phyloP scores from a whole-genome alignment of 108 stramenopile genomes.

The Nitzschia sp. region DNA sequence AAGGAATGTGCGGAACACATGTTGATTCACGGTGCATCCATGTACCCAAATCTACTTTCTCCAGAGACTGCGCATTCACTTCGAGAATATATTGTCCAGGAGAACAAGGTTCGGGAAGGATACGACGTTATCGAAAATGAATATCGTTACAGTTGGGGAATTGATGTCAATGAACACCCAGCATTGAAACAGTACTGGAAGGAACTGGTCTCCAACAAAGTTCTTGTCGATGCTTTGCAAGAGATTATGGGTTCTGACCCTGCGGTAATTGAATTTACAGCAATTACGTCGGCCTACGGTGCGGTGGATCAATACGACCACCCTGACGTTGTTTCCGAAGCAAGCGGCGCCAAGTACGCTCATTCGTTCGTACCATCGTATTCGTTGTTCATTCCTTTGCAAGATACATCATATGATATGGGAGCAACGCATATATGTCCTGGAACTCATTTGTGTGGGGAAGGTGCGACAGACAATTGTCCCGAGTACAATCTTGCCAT shows the following conservation, averaged over 20 bases:
- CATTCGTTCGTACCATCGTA: slow-evolving; percentile 50
- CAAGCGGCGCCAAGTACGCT: slow-evolving; percentile 37
- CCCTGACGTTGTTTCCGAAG: slow-evolving; percentile 40
- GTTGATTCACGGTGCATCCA: slow-evolving; percentile 48
- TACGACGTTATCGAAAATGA: slow-evolving; percentile 47
- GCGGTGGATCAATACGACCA: slow-evolving; percentile 49
- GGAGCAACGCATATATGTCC: slow-evolving; percentile 57
- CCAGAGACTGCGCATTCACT: slow-evolving; percentile 38
- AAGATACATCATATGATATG: slow-evolving; percentile 55
- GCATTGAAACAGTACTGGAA: slow-evolving; percentile 37
- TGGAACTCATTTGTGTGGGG: slow-evolving; percentile 51
- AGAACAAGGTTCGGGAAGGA: slow-evolving; percentile 36
- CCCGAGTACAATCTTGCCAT: slow-evolving; percentile 24
- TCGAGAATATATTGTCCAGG: slow-evolving; percentile 47
- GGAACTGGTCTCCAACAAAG: slow-evolving; percentile 39
- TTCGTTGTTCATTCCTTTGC: slow-evolving; percentile 51
- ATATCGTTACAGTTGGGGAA: slow-evolving; percentile 49
- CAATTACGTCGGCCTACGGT: slow-evolving; percentile 56
- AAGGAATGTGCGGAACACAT: slow-evolving; percentile 30
- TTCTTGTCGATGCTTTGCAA: slow-evolving; percentile 37
- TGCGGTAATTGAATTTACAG: slow-evolving; percentile 62
- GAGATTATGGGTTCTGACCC: slow-evolving; percentile 52
- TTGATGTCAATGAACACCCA: slow-evolving; percentile 44
- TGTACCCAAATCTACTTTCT: slow-evolving; percentile 53
- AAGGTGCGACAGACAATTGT: slow-evolving; percentile 30